These are phyloP conservation scores for Syncephalis plumigaleata DNA, from an alignment of 371 early-diverging fungal genomes.

Conservation along the genomic window DNA sequence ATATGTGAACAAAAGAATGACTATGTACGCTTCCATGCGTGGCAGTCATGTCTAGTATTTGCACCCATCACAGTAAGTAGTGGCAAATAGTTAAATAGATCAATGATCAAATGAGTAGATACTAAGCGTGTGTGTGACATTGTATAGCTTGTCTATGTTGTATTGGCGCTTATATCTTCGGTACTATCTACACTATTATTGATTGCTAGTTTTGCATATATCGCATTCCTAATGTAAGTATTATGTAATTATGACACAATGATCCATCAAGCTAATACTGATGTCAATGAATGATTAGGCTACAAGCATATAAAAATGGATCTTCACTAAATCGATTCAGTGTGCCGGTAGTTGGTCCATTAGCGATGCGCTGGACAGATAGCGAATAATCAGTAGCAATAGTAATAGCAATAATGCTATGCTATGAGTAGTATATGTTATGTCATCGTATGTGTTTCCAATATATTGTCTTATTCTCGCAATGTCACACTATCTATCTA, in stretches of 20 bases:
- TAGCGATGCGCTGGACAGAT: slow-evolving; percentile 44
- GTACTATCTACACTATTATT: slow-evolving; percentile 38
- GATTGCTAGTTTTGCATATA: neutral
- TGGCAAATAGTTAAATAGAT: neutral
- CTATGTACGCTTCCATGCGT: slow-evolving; percentile 72
- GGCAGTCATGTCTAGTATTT: slow-evolving; percentile 32
- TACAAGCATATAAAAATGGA: slow-evolving; percentile 40
- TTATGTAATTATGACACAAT: neutral
- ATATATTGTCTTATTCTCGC: too few relatives aligned
- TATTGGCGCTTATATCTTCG: slow-evolving; percentile 21
- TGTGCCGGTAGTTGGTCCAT: slow-evolving; percentile 32
- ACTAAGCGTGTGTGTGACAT: neutral
- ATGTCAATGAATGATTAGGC: slow-evolving; percentile 13
- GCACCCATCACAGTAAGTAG: slow-evolving; percentile 6
- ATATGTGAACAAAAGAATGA: slow-evolving; percentile 64
- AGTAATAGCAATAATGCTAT: too few relatives aligned
- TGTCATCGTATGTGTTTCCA: too few relatives aligned
- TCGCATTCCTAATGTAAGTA: slow-evolving; percentile 1
- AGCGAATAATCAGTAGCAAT: slow-evolving; percentile 20
- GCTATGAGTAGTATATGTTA: too few relatives aligned
- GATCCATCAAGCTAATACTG: too few relatives aligned
- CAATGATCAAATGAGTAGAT: neutral
- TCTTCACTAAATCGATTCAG: slow-evolving; percentile 36
- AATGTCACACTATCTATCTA: too few relatives aligned
- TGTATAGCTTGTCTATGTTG: slow-evolving; percentile 6